Evolutionary conservation across 768 basidiomycete species (phyloP).

Genomic region (Amanita brunnescens): DNA sequence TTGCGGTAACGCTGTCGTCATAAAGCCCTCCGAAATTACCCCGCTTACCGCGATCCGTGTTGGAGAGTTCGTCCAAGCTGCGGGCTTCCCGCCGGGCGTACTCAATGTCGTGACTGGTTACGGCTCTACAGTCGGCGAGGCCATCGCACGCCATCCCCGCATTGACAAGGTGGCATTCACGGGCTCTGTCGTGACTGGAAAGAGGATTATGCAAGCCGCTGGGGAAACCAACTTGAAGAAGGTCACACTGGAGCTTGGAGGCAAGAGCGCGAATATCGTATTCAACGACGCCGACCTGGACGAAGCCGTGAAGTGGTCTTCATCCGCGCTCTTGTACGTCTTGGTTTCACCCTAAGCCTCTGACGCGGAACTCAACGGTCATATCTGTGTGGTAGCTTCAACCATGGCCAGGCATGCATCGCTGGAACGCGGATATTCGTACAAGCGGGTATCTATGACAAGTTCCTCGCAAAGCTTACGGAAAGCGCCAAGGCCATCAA

Average conservation of each 20-base stretch:
- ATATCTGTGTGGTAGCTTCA: constrained; percentile 35
- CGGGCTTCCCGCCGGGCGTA: too few species aligned
- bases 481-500: too few species aligned
- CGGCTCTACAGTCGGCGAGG: constrained; percentile 60
- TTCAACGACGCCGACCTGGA: constrained; percentile 73
- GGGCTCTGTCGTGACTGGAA: constrained; percentile 72
- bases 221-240: constrained; percentile 73
- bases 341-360: not conserved
- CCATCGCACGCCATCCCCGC: constrained; percentile 62
- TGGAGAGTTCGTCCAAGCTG: constrained; percentile 55
- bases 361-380: not conserved
- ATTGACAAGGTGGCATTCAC: too few species aligned
- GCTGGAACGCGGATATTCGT: constrained; percentile 83
- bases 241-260: too few species aligned
- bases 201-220: constrained; percentile 72
- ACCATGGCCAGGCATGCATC: constrained; percentile 68
- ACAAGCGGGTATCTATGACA: too few species aligned
- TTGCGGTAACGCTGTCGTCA: too few species aligned
- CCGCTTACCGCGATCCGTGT: constrained; percentile 56
- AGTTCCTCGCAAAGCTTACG: too few species aligned
- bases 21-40: too few species aligned
- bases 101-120: constrained; percentile 72
- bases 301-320: constrained; percentile 65
- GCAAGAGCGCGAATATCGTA: too few species aligned
- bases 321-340: constrained; percentile 66